phyloP scores from a whole-genome alignment of 352 stramenopile genomes.

The Phytophthora kernoviae region DNA sequence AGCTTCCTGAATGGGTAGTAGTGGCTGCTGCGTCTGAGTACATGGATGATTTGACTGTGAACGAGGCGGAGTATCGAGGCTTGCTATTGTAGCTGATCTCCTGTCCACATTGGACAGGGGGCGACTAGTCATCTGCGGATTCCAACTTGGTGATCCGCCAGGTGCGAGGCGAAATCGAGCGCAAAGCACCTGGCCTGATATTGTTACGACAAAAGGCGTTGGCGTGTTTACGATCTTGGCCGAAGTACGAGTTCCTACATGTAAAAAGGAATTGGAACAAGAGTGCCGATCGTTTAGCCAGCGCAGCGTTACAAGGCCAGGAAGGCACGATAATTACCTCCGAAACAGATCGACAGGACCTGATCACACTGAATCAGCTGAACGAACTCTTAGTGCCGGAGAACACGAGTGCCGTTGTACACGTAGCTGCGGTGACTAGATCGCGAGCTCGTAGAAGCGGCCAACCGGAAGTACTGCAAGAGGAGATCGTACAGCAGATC shows the following conservation, averaged over 20 bases:
- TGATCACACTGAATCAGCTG: background rate
- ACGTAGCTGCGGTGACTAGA: background rate
- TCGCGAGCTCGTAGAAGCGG: background rate
- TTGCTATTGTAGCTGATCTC: background rate
- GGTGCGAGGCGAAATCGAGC: no score
- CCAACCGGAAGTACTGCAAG: background rate
- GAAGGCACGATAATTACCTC: background rate
- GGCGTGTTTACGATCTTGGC: background rate
- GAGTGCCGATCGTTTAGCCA: background rate
- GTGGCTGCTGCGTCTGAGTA: background rate
- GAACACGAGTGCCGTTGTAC: background rate
- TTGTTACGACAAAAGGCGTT: slow-evolving; percentile 5
- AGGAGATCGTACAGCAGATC: background rate
- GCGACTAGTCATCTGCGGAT: background rate
- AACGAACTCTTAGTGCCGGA: background rate
- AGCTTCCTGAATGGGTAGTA: background rate
- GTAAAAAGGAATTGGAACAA: background rate
- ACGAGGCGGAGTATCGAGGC: background rate
- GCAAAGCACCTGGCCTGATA: background rate
- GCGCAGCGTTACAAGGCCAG: background rate
- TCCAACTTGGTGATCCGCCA: no score
- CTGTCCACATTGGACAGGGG: background rate
- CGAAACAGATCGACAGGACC: background rate
- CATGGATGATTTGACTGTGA: no score
- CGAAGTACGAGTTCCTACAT: background rate